Conservation (phyloP, 2,329 filamentous ascomycete species). For the Monosporascus sp. region DNA sequence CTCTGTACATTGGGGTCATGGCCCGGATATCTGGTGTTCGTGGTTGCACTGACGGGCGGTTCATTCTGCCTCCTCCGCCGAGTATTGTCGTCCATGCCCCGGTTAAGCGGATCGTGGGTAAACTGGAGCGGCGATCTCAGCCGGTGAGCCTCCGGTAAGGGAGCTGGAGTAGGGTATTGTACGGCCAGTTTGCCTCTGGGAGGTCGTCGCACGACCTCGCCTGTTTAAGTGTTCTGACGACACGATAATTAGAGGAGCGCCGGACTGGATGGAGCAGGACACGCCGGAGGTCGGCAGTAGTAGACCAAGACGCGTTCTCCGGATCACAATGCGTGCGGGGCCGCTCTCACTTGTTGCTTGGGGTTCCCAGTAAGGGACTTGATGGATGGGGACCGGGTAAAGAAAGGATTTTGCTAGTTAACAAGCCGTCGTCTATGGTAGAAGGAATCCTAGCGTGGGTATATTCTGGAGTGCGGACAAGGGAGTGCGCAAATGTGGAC, state of each 20-base stretch:
- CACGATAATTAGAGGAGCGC: conserved; percentile 5
- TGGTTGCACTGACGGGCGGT: conserved; percentile 57
- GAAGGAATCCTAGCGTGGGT: background rate
- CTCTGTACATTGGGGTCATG: conserved; percentile 45
- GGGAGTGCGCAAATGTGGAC: background rate
- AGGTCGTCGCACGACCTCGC: conserved; percentile 28
- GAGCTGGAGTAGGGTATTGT: conserved; percentile 54
- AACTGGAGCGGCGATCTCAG: conserved; percentile 54
- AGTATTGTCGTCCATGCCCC: conserved; percentile 75
- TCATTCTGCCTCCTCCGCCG: conserved; percentile 72
- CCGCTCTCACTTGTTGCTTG: background rate
- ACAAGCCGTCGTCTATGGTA: background rate
- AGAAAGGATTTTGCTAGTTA: background rate
- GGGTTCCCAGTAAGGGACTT: background rate
- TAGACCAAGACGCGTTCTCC: background rate
- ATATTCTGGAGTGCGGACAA: background rate
- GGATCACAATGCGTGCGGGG: background rate
- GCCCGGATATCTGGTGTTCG: conserved; percentile 48
- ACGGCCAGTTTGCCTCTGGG: conserved; percentile 56
- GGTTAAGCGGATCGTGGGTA: conserved; percentile 45
- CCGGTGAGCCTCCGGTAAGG: conserved; percentile 62
- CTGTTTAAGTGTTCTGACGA: conserved; percentile 9
- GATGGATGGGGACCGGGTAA: background rate
- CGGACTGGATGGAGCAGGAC: background rate
- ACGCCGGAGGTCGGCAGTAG: background rate